phyloP scores from a whole-genome alignment of 1,284 basidiomycete species.

The Cronartium quercuum region DNA sequence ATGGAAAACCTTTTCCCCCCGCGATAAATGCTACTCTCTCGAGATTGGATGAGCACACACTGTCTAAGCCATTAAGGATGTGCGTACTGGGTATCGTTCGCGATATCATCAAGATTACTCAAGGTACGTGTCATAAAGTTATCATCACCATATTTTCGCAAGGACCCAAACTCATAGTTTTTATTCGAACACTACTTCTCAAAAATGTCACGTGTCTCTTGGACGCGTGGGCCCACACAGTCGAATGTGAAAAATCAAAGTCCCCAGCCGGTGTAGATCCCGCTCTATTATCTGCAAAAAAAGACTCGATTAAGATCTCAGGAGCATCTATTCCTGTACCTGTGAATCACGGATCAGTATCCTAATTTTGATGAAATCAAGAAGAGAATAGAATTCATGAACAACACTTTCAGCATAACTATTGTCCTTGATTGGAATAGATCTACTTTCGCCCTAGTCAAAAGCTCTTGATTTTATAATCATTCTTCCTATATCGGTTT shows the following conservation, averaged over 20 bases:
- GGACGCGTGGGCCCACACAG: neutral
- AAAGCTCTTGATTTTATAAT: too few relatives aligned
- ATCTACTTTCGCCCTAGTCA: too few relatives aligned
- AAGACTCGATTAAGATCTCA: neutral
- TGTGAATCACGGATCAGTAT: too few relatives aligned
- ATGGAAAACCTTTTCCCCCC: neutral
- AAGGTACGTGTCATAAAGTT: neutral
- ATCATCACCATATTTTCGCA: too few relatives aligned
- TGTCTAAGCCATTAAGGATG: neutral
- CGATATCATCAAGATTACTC: neutral
- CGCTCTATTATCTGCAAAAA: neutral
- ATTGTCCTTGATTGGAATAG: too few relatives aligned
- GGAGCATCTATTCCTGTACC: too few relatives aligned
- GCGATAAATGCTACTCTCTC: neutral
- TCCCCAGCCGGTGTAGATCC: neutral
- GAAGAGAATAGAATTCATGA: too few relatives aligned
- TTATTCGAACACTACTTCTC: too few relatives aligned
- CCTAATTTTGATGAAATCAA: too few relatives aligned
- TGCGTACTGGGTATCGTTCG: neutral
- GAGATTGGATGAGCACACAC: neutral
- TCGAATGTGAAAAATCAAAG: neutral
- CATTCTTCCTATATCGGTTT: too few relatives aligned
- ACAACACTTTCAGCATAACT: too few relatives aligned
- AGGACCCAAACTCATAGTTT: too few relatives aligned
- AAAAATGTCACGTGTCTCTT: neutral